phyloP scores from a whole-genome alignment of 2,329 filamentous ascomycete genomes.

The Aspergillus nomiae region DNA sequence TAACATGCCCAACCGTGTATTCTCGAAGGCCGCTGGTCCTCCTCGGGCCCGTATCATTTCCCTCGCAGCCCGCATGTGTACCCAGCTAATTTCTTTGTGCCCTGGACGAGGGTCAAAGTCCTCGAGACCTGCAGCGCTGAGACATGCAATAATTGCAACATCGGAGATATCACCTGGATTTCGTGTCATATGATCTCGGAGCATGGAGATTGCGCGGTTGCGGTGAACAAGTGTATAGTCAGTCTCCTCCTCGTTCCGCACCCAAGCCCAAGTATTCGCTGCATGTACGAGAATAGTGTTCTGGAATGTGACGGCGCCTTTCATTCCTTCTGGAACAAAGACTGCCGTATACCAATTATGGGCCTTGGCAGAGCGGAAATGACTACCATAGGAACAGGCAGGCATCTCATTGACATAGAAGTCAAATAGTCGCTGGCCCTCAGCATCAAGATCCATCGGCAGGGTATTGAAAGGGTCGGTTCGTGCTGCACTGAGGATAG shows the following conservation, averaged over 20 bases:
- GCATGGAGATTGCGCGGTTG: constrained; percentile 35
- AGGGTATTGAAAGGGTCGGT: constrained; percentile 42
- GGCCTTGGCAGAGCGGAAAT: constrained; percentile 34
- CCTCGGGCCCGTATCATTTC: constrained; percentile 42
- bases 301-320: constrained; percentile 40
- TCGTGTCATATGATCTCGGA: constrained; percentile 34
- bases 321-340: constrained; percentile 45
- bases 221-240: constrained; percentile 33
- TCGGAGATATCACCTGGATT: constrained; percentile 39
- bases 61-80: constrained; percentile 43
- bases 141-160: constrained; percentile 41
- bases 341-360: constrained; percentile 43
- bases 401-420: constrained; percentile 46
- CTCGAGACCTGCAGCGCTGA: constrained; percentile 43
- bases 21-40: constrained; percentile 37
- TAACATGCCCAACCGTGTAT: constrained; percentile 42
- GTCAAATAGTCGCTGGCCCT: constrained; percentile 39
- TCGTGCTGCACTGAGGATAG: constrained; percentile 38
- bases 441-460: constrained; percentile 33
- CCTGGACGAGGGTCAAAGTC: constrained; percentile 43
- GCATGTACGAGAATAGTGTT: constrained; percentile 43
- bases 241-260: constrained; percentile 36
- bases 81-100: constrained; percentile 40
- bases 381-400: constrained; percentile 41
- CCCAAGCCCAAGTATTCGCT: constrained; percentile 41